Evolutionary conservation across 2,329 filamentous ascomycete species (phyloP).

Genomic region (Dactylellina leptospora): DNA sequence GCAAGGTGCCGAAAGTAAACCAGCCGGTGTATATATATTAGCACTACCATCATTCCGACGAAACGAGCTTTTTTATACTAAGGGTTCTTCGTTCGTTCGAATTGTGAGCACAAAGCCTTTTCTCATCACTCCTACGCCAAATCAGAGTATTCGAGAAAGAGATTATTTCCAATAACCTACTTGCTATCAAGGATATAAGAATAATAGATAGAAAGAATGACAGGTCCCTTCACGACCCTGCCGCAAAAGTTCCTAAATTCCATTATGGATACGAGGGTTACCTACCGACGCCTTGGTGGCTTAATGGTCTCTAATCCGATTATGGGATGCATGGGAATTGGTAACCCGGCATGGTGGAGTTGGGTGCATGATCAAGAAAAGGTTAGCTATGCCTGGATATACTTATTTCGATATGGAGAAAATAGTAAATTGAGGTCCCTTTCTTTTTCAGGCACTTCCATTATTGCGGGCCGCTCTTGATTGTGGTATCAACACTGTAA

Average conservation of each 20-base stretch:
- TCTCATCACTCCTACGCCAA: too few species aligned
- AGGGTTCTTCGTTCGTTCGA: too few species aligned
- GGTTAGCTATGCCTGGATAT: neutral
- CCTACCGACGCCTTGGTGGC: neutral
- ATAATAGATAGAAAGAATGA: slow-evolving; percentile 1
- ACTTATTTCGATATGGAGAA: neutral
- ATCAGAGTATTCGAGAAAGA: too few species aligned
- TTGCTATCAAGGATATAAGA: too few species aligned
- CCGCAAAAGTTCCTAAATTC: slow-evolving; percentile 1
- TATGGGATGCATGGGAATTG: slow-evolving; percentile 18
- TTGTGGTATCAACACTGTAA: slow-evolving; percentile 11
- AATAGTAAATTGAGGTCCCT: neutral
- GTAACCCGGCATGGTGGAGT: slow-evolving; percentile 9
- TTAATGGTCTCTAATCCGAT: slow-evolving; percentile 11
- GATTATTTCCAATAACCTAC: too few species aligned
- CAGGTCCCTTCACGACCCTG: neutral
- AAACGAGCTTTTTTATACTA: too few species aligned
- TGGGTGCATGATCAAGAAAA: slow-evolving; percentile 8
- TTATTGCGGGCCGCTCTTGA: slow-evolving; percentile 1
- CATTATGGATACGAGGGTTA: neutral
- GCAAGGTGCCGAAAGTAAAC: too few species aligned
- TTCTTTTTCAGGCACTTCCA: neutral
- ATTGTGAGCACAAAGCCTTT: too few species aligned
- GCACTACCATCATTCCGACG: too few species aligned
- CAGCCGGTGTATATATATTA: too few species aligned